These are phyloP conservation scores for Coniochaeta pulveracea DNA, from an alignment of 2,329 filamentous ascomycete genomes.

Conservation along the genomic window DNA sequence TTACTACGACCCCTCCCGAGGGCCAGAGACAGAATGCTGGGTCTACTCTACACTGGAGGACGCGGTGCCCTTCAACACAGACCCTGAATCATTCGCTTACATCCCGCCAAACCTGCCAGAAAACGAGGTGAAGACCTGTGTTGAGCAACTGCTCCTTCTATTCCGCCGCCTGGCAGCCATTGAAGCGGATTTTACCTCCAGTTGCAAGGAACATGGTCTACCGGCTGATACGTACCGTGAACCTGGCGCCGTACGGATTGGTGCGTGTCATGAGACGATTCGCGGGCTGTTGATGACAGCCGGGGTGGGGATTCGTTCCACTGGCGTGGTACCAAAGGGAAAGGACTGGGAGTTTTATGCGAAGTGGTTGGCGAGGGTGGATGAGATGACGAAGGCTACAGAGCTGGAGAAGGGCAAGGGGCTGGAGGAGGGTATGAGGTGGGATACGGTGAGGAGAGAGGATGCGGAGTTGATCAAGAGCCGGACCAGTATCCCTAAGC, in stretches of 20 bases:
- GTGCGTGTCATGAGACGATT: conserved; percentile 26
- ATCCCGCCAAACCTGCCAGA: conserved; percentile 1
- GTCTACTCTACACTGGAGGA: conserved; percentile 43
- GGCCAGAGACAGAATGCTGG: conserved; percentile 55
- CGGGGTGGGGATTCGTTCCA: conserved; percentile 14
- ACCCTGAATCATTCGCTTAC: not conserved
- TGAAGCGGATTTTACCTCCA: conserved; percentile 13
- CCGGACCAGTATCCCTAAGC: conserved; percentile 44
- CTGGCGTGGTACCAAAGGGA: conserved; percentile 7
- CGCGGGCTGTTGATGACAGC: conserved; percentile 16
- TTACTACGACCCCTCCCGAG: conserved; percentile 48
- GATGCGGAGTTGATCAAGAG: conserved; percentile 46
- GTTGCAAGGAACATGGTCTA: no score
- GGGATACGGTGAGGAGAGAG: conserved; percentile 36
- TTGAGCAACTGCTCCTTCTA: conserved; percentile 20
- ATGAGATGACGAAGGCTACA: conserved; percentile 25
- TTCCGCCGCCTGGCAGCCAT: conserved; percentile 15
- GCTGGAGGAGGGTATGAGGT: conserved; percentile 39
- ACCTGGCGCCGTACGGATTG: conserved; percentile 25
- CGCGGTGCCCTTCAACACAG: not conserved
- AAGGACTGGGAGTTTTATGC: conserved; percentile 27
- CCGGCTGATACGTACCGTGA: no score
- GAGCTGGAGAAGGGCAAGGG: conserved; percentile 9
- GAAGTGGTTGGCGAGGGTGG: conserved; percentile 47
- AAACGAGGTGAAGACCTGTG: conserved; percentile 13